These are phyloP conservation scores for Colletotrichum viniferum DNA, from an alignment of 2,329 filamentous ascomycete genomes.

Conservation along the genomic window DNA sequence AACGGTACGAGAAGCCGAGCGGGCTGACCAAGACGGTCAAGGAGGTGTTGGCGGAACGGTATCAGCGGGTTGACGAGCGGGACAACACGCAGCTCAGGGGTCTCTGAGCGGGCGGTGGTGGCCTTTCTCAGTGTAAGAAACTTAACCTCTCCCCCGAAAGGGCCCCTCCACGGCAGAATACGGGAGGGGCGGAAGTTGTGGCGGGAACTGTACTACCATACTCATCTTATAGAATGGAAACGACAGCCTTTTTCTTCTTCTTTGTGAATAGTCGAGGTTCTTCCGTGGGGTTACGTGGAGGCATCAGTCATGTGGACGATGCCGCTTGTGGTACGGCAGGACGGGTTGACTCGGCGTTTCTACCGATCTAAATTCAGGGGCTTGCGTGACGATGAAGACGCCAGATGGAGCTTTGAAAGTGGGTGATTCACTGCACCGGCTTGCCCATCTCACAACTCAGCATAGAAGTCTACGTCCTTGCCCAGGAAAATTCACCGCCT, in stretches of 20 bases:
- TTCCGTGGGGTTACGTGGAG: not conserved
- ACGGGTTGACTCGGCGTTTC: not conserved
- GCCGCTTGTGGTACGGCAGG: not conserved
- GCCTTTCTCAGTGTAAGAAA: not conserved
- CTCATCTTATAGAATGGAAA: slow-evolving; percentile 15
- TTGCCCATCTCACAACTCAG: not conserved
- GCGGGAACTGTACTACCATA: slow-evolving; percentile 14
- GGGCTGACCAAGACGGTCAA: slow-evolving; percentile 53
- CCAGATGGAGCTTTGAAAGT: not conserved
- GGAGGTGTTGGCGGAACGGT: slow-evolving; percentile 60
- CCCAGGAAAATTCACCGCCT: not conserved
- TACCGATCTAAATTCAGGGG: not conserved
- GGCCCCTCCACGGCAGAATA: not conserved
- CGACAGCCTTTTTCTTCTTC: slow-evolving; percentile 6
- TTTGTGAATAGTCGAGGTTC: not conserved
- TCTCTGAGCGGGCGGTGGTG: not conserved
- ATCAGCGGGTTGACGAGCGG: slow-evolving; percentile 51
- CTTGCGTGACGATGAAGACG: not conserved
- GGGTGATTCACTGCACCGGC: not conserved
- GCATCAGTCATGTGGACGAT: not conserved
- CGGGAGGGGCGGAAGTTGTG: not conserved
- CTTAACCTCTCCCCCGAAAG: not conserved
- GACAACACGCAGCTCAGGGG: slow-evolving; percentile 50
- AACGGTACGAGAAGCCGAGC: slow-evolving; percentile 53
- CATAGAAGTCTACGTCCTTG: not conserved